Percentiles rank a stretch among this genome's conserved stretches.
Conservation (phyloP, 768 basidiomycete genomes). For the Trametopsis cervina region DNA sequence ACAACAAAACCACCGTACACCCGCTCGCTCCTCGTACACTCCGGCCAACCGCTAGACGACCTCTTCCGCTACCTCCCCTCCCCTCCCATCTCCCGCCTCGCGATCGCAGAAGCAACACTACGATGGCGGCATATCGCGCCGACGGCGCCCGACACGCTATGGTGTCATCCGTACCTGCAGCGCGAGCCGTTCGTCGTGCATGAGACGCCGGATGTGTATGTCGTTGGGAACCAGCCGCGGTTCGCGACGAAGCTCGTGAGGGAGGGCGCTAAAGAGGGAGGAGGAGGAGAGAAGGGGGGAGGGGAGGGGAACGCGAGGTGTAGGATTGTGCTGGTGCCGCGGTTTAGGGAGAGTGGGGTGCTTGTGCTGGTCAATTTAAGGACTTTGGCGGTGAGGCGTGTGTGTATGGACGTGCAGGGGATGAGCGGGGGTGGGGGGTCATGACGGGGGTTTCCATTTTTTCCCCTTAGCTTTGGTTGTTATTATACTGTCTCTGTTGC, state of each 20-base stretch:
- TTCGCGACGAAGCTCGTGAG: slow-evolving; percentile 69
- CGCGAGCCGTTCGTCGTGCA: slow-evolving; percentile 84
- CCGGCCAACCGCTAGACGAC: slow-evolving; percentile 92
- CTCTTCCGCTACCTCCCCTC: slow-evolving; percentile 87
- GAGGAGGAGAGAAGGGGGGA: slow-evolving; percentile 16
- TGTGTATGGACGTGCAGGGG: slow-evolving; percentile 45
- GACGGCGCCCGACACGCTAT: slow-evolving; percentile 96
- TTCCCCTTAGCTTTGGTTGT: no score
- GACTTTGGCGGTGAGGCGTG: slow-evolving; percentile 61
- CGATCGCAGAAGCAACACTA: slow-evolving; percentile 72
- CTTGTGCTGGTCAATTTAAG: slow-evolving; percentile 76
- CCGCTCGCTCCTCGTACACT: slow-evolving; percentile 71
- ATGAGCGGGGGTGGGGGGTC: slow-evolving; percentile 19
- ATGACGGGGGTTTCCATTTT: no score
- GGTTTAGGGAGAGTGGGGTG: slow-evolving; percentile 70
- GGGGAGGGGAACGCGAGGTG: slow-evolving; percentile 32
- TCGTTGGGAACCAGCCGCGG: slow-evolving; percentile 84
- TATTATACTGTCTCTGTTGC: no score
- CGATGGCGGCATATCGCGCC: slow-evolving; percentile 97
- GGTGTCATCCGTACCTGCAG: slow-evolving; percentile 92
- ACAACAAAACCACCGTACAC: slow-evolving; percentile 14
- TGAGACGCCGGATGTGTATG: slow-evolving; percentile 85
- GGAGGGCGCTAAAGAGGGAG: slow-evolving; percentile 20
- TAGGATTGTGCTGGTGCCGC: slow-evolving; percentile 76
- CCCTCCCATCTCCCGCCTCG: slow-evolving; percentile 63